Evolutionary conservation across 106 monocot species (phyloP), one percentile per base, ranked within the genome.

Genomic region (Amphibolis antarctica): DNA sequence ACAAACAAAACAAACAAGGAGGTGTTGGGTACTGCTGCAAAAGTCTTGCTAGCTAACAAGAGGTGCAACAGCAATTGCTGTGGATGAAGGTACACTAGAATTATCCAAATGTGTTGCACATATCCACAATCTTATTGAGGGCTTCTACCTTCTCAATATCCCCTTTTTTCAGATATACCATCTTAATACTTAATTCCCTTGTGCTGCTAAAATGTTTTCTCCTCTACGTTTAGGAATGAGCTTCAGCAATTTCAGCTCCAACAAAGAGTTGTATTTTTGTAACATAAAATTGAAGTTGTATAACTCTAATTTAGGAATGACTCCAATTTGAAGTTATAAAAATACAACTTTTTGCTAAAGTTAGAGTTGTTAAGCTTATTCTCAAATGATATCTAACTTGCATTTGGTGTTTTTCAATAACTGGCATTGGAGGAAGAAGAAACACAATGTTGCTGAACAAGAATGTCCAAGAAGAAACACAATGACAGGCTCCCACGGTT

Each of bases 1-100:
- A 80, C 58, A 80, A 80, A 80, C 58, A 80, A 80, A 64, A 71
- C 75, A 10, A 75, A 75, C 57, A 75, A 80, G 56, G 75, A 71
- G 30, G 80, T 80, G 3, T 53, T 80, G 55, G 80, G 80, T 17
- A 71, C 71, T 55, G 80, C 80, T 21, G 80, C 80, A 9, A 80
- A 71, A 69, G 80, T 75, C 25, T 75, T 80, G 23, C 49, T 80
- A 42, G 23, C 49, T 80, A 42, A 80, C 80, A 31, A 80, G 75
- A 65, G 80, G 75, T 44, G 24, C 75, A 4, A 80, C 75, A 0
- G 75, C 80, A 12, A 75, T 80, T 42, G 80, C 75, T 24, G 80
- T 75, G n/a, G 80, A 80, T 66, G 80, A 75, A 10, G 71, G 66
- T 31, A 75, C 80, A 10, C 80, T 75, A 46, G 75, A 70, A 68